These are phyloP conservation scores for Xerocomellus dryophilus DNA, from an alignment of 768 basidiomycete genomes.

Conservation along the genomic window DNA sequence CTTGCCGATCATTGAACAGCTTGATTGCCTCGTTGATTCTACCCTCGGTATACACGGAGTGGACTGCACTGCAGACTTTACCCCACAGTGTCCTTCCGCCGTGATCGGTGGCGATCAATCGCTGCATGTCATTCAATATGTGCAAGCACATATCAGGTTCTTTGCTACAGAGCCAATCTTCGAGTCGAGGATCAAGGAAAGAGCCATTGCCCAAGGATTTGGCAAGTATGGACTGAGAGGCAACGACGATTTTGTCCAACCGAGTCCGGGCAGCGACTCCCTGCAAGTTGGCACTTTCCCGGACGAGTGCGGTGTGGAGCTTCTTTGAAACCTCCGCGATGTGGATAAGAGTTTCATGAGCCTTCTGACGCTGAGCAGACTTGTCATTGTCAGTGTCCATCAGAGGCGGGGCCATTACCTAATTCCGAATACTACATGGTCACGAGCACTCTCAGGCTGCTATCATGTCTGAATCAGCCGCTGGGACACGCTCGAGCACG, in stretches of 20 bases:
- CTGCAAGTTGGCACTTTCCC: neutral
- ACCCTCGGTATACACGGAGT: neutral
- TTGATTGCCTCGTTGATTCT: conserved; percentile 1
- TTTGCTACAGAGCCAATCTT: conserved; percentile 3
- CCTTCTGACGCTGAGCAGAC: neutral
- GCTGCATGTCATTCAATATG: neutral
- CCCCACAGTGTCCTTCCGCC: neutral
- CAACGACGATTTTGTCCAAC: neutral
- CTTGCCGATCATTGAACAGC: neutral
- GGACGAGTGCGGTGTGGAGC: neutral
- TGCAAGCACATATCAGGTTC: conserved; percentile 6
- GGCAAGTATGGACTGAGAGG: neutral
- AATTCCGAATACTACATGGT: conserved; percentile 2
- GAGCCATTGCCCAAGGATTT: neutral
- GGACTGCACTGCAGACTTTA: neutral
- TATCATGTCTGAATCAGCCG: conserved; percentile 23
- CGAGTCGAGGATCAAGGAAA: neutral
- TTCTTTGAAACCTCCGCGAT: neutral
- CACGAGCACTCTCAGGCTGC: no score
- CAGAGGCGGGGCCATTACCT: conserved; percentile 3
- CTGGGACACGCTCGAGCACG: conserved; percentile 4
- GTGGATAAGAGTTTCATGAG: neutral
- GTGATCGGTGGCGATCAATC: neutral
- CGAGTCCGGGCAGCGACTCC: neutral
- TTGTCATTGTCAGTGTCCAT: neutral